phyloP scores from a whole-genome alignment of 2,329 filamentous ascomycete genomes.

The Dichotomopilus funicola region DNA sequence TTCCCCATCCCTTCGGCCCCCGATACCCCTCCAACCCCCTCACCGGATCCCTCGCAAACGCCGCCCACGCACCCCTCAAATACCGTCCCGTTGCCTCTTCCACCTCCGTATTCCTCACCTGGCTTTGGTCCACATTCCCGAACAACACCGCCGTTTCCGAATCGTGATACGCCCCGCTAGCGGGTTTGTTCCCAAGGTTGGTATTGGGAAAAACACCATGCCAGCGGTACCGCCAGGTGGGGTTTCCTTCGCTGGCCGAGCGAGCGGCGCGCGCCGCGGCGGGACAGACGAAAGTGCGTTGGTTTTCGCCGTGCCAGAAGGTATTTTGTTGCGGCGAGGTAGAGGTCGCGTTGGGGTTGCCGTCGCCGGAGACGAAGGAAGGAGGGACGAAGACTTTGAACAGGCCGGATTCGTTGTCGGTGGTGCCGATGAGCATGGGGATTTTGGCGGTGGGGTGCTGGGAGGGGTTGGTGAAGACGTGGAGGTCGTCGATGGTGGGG shows the following conservation, averaged over 20 bases:
- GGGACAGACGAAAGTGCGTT: constrained; percentile 29
- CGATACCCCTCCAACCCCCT: constrained; percentile 4
- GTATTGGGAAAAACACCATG: constrained; percentile 33
- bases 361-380: too few species aligned
- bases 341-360: not conserved
- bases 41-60: constrained; percentile 34
- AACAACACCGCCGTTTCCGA: constrained; percentile 24
- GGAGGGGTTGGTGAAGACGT: constrained; percentile 12
- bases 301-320: constrained; percentile 1
- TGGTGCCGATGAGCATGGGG: constrained; percentile 15
- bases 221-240: constrained; percentile 35
- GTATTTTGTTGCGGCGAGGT: not conserved
- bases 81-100: constrained; percentile 29
- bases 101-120: constrained; percentile 21
- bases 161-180: constrained; percentile 31
- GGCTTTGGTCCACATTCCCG: constrained; percentile 10
- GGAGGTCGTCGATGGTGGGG: constrained; percentile 33
- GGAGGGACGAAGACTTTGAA: constrained; percentile 13
- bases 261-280: constrained; percentile 24
- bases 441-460: not conserved
- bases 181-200: constrained; percentile 23
- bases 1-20: not conserved
- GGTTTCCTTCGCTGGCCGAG: constrained; percentile 21
- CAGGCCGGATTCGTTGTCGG: constrained; percentile 12
- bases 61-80: constrained; percentile 33